Conservation (phyloP, 2,329 filamentous ascomycete species). For the Paradendryphiella salina region DNA sequence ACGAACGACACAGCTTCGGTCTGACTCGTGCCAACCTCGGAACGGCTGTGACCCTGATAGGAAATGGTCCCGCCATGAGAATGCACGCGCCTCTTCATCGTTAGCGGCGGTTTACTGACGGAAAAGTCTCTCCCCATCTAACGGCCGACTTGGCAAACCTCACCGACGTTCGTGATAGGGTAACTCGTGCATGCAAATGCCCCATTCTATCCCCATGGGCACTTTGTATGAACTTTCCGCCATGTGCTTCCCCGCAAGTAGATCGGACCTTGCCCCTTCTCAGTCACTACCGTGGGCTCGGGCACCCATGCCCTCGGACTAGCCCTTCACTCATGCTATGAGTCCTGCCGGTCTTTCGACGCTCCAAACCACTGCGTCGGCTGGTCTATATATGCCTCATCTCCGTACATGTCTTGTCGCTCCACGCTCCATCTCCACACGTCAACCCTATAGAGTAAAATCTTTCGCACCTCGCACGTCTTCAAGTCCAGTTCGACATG, state of each 20-base stretch:
- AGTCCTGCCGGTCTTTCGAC: slow-evolving; percentile 1
- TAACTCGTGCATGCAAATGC: slow-evolving; percentile 3
- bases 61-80: slow-evolving; percentile 3
- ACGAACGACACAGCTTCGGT: background rate
- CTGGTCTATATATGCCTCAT: slow-evolving; percentile 15
- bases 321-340: slow-evolving; percentile 11
- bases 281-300: slow-evolving; percentile 16
- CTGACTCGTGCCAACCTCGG: slow-evolving; percentile 8
- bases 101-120: slow-evolving; percentile 25
- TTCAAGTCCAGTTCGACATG: slow-evolving; percentile 10
- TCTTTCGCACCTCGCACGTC: background rate
- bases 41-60: background rate
- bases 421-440: background rate
- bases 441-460: background rate
- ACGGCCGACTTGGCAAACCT: slow-evolving; percentile 7
- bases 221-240: slow-evolving; percentile 6
- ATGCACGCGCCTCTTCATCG: background rate
- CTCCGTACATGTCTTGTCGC: slow-evolving; percentile 1
- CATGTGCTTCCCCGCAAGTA: slow-evolving; percentile 27
- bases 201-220: slow-evolving; percentile 27
- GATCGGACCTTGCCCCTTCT: slow-evolving; percentile 17
- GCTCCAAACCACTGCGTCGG: background rate
- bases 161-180: slow-evolving; percentile 17
- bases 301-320: slow-evolving; percentile 18
- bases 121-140: slow-evolving; percentile 19